These are phyloP conservation scores for Xylaria sp. DNA, from an alignment of 2,329 filamentous ascomycete genomes.

Conservation along the genomic window DNA sequence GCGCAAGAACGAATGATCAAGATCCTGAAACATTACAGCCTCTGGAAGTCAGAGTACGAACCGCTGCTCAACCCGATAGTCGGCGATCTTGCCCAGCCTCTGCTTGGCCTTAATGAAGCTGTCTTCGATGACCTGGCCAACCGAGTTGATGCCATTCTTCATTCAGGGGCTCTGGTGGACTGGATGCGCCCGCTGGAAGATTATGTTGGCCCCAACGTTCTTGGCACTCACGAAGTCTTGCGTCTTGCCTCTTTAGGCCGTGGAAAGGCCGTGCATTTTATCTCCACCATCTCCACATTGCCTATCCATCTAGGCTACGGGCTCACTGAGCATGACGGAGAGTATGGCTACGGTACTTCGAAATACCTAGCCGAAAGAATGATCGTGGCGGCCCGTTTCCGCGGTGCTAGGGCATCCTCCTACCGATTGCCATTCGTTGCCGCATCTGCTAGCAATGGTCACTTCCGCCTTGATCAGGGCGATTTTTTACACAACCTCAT, in stretches of 20 bases:
- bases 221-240: conserved; percentile 40
- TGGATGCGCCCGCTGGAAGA: conserved; percentile 41
- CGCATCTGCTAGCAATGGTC: conserved; percentile 35
- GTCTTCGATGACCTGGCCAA: conserved; percentile 36
- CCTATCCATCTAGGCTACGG: conserved; percentile 37
- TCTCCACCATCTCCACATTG: conserved; percentile 40
- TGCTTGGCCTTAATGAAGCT: conserved; percentile 34
- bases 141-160: conserved; percentile 36
- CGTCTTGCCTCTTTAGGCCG: conserved; percentile 38
- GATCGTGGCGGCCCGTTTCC: conserved; percentile 38
- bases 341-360: conserved; percentile 40
- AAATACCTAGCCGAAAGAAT: conserved; percentile 38
- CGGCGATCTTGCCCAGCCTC: conserved; percentile 36
- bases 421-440: conserved; percentile 40
- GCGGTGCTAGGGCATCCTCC: conserved; percentile 34
- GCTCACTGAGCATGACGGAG: conserved; percentile 33
- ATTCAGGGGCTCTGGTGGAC: conserved; percentile 40
- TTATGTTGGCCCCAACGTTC: conserved; percentile 40
- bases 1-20: conserved; percentile 38
- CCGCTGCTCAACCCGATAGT: conserved; percentile 31
- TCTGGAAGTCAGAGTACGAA: conserved; percentile 34
- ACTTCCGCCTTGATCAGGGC: conserved; percentile 39
- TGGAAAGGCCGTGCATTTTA: conserved; percentile 37
- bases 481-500: conserved; percentile 41
- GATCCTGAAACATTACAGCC: conserved; percentile 31